Evolutionary conservation across 345 rosid species (phyloP).

Genomic region (Rhizophora apiculata): DNA sequence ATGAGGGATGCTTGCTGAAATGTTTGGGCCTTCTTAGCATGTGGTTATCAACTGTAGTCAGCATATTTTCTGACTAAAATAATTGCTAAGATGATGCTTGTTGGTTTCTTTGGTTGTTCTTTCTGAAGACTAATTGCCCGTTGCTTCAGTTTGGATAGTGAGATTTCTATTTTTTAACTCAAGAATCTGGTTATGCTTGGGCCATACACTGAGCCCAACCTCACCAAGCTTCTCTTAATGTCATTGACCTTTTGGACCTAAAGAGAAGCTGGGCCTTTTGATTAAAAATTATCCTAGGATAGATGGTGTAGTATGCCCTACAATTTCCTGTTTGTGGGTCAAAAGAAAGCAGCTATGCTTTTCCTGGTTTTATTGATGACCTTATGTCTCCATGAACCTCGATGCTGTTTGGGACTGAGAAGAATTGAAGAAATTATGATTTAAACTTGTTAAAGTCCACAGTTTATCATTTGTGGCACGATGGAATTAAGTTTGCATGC

Average conservation of each 20-base stretch:
- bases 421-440: background rate
- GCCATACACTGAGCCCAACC: background rate
- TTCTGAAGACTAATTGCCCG: background rate
- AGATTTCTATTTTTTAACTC: background rate
- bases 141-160: background rate
- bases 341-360: background rate
- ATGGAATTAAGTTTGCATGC: background rate
- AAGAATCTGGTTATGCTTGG: slow-evolving; percentile 1
- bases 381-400: background rate
- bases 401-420: slow-evolving; percentile 1
- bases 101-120: background rate
- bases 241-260: background rate
- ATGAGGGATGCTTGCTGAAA: background rate
- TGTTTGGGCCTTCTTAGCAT: background rate
- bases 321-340: background rate
- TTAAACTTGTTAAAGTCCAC: background rate
- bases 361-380: background rate
- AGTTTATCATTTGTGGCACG: background rate
- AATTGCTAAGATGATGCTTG: background rate
- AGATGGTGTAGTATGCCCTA: background rate
- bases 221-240: background rate
- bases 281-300: background rate
- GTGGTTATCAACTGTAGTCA: too few species aligned
- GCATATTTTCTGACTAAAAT: background rate
- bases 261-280: background rate